phyloP scores from a whole-genome alignment of 106 monocot species.

The Gastrodia elata region DNA sequence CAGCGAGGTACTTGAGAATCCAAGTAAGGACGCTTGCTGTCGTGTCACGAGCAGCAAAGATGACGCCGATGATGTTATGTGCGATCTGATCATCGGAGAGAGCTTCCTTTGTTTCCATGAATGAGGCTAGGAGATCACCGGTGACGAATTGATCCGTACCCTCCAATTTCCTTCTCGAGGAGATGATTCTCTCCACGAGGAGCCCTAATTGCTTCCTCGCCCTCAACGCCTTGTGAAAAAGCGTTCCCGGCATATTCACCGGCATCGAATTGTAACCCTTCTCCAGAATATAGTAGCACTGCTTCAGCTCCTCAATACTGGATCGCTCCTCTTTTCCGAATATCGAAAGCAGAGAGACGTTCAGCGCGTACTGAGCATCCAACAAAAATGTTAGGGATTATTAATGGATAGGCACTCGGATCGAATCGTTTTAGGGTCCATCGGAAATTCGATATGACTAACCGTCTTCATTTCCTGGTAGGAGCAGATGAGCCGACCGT shows the following conservation, averaged over 20 bases:
- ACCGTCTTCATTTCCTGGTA: conserved; percentile 93
- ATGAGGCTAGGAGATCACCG: conserved; percentile 65
- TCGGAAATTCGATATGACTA: not conserved
- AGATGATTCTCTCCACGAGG: conserved; percentile 45
- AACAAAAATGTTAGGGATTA: not conserved
- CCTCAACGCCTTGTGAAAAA: conserved; percentile 82
- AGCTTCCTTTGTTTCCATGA: conserved; percentile 52
- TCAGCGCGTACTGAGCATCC: conserved; percentile 64
- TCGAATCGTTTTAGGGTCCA: not conserved
- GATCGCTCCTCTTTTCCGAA: conserved; percentile 57
- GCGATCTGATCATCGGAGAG: conserved; percentile 78
- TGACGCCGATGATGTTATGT: conserved; percentile 91
- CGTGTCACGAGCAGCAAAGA: conserved; percentile 89
- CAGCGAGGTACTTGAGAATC: conserved; percentile 88
- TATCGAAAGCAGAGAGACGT: conserved; percentile 76
- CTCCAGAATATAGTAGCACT: conserved; percentile 72
- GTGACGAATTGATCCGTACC: not conserved
- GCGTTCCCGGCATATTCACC: conserved; percentile 82
- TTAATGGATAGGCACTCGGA: not conserved
- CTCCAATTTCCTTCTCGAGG: conserved; percentile 29
- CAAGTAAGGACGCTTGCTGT: conserved; percentile 93
- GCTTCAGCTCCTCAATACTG: conserved; percentile 58
- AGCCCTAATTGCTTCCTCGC: conserved; percentile 43
- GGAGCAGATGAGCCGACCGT: conserved; percentile 55
- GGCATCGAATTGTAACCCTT: conserved; percentile 98